Percentiles rank a stretch among this genome's conserved stretches.
Evolutionary conservation across 495 filamentous ascomycete species (phyloP).

Genomic region (Penicillium argentinense): DNA sequence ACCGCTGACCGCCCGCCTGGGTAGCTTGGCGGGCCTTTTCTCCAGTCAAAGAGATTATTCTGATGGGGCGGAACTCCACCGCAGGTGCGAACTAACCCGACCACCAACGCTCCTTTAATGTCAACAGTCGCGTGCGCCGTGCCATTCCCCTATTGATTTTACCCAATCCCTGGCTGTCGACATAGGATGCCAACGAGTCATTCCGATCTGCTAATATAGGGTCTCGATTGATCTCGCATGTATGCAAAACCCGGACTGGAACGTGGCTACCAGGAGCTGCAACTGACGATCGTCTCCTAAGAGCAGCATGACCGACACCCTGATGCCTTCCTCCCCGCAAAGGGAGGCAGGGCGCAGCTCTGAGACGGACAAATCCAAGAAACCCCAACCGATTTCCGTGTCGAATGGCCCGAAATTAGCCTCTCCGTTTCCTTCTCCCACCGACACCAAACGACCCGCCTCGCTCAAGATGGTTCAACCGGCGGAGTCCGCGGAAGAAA

Average conservation of each 20-base stretch:
- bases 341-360: conserved; percentile 22
- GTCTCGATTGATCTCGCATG: conserved; percentile 20
- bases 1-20: conserved; percentile 19
- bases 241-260: conserved; percentile 13
- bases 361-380: conserved; percentile 21
- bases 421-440: conserved; percentile 37
- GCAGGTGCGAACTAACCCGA: conserved; percentile 24
- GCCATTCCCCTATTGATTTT: conserved; percentile 1
- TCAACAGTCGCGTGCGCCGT: conserved; percentile 18
- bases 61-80: conserved; percentile 35
- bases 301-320: conserved; percentile 29
- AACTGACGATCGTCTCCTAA: conserved; percentile 20
- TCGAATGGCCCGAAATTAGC: conserved; percentile 28
- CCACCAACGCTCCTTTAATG: conserved; percentile 30
- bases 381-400: conserved; percentile 21
- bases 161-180: not conserved
- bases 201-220: conserved; percentile 4
- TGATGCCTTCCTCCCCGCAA: conserved; percentile 18
- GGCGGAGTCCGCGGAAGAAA: conserved; percentile 8
- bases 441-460: conserved; percentile 25
- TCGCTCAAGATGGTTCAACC: conserved; percentile 14
- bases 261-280: conserved; percentile 9
- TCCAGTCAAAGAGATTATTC: conserved; percentile 25
- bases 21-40: conserved; percentile 28
- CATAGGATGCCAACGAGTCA: conserved; percentile 15